A percentile compares a stretch with the other conserved stretches of the same genome.
Evolutionary conservation across 2,329 filamentous ascomycete species (phyloP).

Genomic region (Geoglossum cookeanum): DNA sequence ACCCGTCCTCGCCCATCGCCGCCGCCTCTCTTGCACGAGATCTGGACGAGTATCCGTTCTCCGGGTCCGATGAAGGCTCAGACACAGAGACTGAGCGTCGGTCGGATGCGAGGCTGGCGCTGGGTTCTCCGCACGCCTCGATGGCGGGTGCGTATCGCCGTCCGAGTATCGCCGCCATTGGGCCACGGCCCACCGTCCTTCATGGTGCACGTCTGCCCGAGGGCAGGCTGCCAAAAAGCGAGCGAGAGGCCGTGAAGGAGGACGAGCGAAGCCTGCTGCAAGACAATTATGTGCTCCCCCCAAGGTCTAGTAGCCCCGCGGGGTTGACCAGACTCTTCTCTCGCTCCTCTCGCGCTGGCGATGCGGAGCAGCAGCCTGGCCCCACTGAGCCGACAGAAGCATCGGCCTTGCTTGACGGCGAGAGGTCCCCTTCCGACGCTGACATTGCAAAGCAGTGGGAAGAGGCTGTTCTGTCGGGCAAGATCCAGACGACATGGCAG

Average conservation of each 20-base stretch:
- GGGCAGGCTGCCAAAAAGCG: slow-evolving; percentile 29
- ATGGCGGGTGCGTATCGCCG: slow-evolving; percentile 52
- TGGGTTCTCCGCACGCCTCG: slow-evolving; percentile 23
- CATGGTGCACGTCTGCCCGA: slow-evolving; percentile 35
- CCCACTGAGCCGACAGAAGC: slow-evolving; percentile 20
- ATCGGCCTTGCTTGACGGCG: slow-evolving; percentile 25
- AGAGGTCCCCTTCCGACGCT: neutral
- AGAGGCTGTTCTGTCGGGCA: slow-evolving; percentile 60
- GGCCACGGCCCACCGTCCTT: slow-evolving; percentile 49
- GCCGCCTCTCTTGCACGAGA: slow-evolving; percentile 47
- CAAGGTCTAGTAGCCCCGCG: slow-evolving; percentile 23
- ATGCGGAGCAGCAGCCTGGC: slow-evolving; percentile 7
- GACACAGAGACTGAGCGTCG: slow-evolving; percentile 19
- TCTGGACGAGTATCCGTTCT: slow-evolving; percentile 38
- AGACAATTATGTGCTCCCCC: slow-evolving; percentile 38
- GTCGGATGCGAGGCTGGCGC: slow-evolving; percentile 20
- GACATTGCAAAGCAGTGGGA: slow-evolving; percentile 45
- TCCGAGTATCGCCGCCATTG: slow-evolving; percentile 57
- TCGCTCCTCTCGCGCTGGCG: slow-evolving; percentile 9
- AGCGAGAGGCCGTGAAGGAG: slow-evolving; percentile 32
- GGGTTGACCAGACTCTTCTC: neutral
- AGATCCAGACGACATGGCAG: slow-evolving; percentile 79
- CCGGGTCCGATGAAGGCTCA: slow-evolving; percentile 25
- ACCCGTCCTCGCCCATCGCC: slow-evolving; percentile 44
- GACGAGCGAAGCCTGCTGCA: slow-evolving; percentile 36